A percentile compares a stretch with the other conserved stretches of the same genome.
These are phyloP conservation scores for Nymphaea colorata DNA, from an alignment of 164 flowering plant species.

Conservation along the genomic window DNA sequence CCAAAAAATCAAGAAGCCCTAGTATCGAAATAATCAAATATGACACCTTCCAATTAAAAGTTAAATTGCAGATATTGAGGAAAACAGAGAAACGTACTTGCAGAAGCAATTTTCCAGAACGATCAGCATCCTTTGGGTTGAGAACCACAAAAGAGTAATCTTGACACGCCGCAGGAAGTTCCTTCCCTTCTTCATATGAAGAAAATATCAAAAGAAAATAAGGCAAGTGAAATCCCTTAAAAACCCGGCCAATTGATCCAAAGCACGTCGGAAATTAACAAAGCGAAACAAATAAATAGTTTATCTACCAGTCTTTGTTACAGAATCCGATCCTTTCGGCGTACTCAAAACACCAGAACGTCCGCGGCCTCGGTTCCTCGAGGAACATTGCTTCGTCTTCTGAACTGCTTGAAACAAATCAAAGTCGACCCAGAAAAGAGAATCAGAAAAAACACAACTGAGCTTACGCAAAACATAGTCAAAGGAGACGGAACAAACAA, in stretches of 20 bases:
- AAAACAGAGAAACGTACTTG: slow-evolving; percentile 5
- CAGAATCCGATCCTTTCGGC: slow-evolving; percentile 1
- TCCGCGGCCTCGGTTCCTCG: background rate
- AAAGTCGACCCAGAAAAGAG: background rate
- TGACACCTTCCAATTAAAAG: background rate
- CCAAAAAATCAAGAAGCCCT: background rate
- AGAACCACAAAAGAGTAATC: slow-evolving; percentile 7
- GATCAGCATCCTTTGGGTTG: slow-evolving; percentile 11
- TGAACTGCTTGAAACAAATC: background rate
- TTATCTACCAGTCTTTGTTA: background rate
- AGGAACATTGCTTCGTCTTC: background rate
- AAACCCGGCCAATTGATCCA: no score
- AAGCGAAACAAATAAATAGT: background rate
- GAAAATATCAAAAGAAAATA: background rate
- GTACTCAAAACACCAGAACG: background rate
- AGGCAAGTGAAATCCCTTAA: background rate
- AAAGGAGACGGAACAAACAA: background rate
- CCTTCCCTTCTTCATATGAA: background rate
- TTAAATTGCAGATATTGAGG: background rate
- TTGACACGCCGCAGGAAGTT: background rate
- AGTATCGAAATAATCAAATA: background rate
- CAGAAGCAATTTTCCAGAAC: slow-evolving; percentile 5
- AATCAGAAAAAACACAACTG: background rate
- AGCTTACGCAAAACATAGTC: background rate
- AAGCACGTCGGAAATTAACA: background rate